Evolutionary conservation across 306 rosid genomes (phyloP), one percentile per base, ranked within the genome.

Genomic region (Astragalus membranaceus): DNA sequence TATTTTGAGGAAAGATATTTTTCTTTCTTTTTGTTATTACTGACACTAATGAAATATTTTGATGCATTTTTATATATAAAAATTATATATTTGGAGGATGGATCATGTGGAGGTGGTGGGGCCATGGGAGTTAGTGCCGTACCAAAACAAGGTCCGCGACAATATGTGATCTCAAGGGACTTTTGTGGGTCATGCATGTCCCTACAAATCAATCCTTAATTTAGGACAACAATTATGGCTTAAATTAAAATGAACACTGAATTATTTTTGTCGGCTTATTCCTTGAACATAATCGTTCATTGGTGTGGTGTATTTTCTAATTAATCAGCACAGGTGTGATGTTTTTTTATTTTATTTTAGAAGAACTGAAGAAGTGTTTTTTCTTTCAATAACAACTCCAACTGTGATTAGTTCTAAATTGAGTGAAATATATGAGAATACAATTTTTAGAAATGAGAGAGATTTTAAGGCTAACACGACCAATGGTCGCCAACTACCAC

Each of bases 141-240:
- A 80, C 85, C 71, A 5, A 48, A 78, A 6, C 58, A 17, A 6
- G 47, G 76, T 26, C 62, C 35, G 37, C 17, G 76, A 80, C 77
- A 59, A 58, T 77, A 48, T 83, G 54, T 47, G 77, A 81, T 58
- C 64, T 54, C 66, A 36, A 46, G 63, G 78, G 62, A 75, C 74
- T 63, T 52, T 32, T 77, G 76, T 67, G 82, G 85, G 82, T 53
- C 83, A 71, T 50, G 14, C 11, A n/a, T 60, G 20, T 61, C 78
- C 85, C 69, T n/a, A 48, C 76, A 72, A 74, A 79, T 79, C 77
- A 74, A n/a, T 76, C 64, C 75, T 26, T 41, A 65, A 61, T 78
- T 70, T 69, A n/a, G 70, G 70, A 75, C 33, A 67, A 58, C 64
- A 16, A 64, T 78, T 57, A 55, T 55, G 10, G 2, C 48, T 68